Evolutionary conservation across 208 protist species (phyloP), one percentile per base, ranked within the genome.

Genomic region (Phytomonas sp.): DNA sequence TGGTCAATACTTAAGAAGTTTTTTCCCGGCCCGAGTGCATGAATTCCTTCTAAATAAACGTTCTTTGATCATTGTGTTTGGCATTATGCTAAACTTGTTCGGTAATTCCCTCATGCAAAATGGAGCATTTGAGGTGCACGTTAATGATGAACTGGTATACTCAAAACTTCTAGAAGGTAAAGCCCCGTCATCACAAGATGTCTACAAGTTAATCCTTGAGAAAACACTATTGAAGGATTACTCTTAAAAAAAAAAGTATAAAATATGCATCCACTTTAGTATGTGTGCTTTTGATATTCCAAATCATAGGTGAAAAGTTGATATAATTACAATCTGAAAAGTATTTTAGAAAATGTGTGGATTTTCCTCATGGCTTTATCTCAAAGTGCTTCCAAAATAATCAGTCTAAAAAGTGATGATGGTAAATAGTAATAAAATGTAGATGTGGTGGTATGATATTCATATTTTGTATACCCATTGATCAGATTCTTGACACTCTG

Each of bases 121-220:
- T 8, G 86, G 86, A 16, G 86, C 86, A 12, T 93, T 87, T 73
- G 87, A 93, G 66, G 82, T 93, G 11, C 85, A 74, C 65, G 59
- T 93, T n/a, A 79, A 93, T 49, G 81, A 75, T 33, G 52, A 32
- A 40, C 77, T 89, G 3, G 76, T 94, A 59, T 90, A 76, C 72
- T 92, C 86, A 11, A 91, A 91, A 74, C 75, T 94, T 42, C 52
- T 86, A 72, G 63, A 40, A 0, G 80, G 82, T 0, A 29, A 42
- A 11, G 73, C 83, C 62, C 83, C 84, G 19, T 31, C 61, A 0
- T 61, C 71, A 4, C 67, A 61, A 31, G 69, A 73, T 16, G 10
- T 93, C 16, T 73, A 74, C 8, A 67, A 73, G 3, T 59, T 76
- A 56, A 76, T 89, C 36, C 52, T 85, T 16, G 45, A 79, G 63